Evolutionary conservation across 2,329 filamentous ascomycete genomes (phyloP), one percentile per base, ranked within the genome.

Genomic region (Fusarium falciforme): DNA sequence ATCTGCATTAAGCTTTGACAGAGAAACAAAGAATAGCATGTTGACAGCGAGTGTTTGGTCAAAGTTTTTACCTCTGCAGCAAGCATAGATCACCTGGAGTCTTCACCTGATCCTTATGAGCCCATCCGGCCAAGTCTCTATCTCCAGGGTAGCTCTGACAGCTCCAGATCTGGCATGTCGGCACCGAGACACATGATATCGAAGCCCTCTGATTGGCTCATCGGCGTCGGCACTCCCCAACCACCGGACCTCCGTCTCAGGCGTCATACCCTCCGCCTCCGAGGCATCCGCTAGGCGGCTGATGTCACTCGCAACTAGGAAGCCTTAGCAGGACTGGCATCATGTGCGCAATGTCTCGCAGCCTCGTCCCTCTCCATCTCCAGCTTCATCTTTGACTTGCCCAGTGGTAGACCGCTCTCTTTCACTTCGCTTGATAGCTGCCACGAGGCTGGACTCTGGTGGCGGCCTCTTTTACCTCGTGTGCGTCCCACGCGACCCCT

Each of bases 261-360:
- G 64, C 72, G 77, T 78, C 74, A 78, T 77, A 75, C 73, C 61
- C 52, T 72, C 54, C 61, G 52, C 52, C 68, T 64, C 76, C 76
- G 75, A 71, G 33, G 54, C 65, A 73, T 77, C 76, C 76, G 72
- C 65, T 25, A 47, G 36, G 35, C 67, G 67, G 60, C 68, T 73
- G 75, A 78, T 78, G 75, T 74, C 75, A 77, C 68, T 49, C 40
- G 40, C n/a, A 74, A 58, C 67, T 68, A 70, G 44, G 49, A 11
- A 17, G 25, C 25, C 25, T 36, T 67, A 64, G 40, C 52, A 49
- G 61, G 59, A 57, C 38, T 67, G 57, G 66, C 36, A 71, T 78
- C 76, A 78, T 77, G 77, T 78, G 76, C 74, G 49, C 64, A 68
- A 77, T 77, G 73, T 76, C 57, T 77, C 61, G 40, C 64, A 60